A percentile compares a stretch with the other conserved stretches of the same genome.
phyloP scores from a whole-genome alignment of 805 yeast species.

The Sugiyamaella marilandica region DNA sequence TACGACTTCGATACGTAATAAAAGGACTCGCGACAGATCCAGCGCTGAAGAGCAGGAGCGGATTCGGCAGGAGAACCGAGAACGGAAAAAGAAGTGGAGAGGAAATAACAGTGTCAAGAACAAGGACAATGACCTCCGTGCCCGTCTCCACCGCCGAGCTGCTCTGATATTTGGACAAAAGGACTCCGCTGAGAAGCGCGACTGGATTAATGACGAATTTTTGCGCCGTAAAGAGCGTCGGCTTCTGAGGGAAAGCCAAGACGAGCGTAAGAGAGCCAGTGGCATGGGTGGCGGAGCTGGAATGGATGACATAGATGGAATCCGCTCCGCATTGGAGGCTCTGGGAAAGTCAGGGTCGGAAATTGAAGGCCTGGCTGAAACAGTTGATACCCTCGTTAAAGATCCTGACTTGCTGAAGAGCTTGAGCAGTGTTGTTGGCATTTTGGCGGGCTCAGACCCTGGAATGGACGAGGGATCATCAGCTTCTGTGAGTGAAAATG shows the following conservation, averaged over 20 bases:
- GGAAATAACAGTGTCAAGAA: slow-evolving; percentile 74
- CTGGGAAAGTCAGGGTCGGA: slow-evolving; percentile 23
- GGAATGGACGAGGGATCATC: background rate
- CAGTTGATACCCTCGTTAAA: slow-evolving; percentile 24
- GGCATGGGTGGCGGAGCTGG: background rate
- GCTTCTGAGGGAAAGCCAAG: slow-evolving; percentile 35
- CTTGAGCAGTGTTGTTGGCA: slow-evolving; percentile 20
- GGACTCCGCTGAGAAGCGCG: slow-evolving; percentile 47
- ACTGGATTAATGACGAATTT: slow-evolving; percentile 77
- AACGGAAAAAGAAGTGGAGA: slow-evolving; percentile 79
- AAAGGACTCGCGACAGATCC: slow-evolving; percentile 9
- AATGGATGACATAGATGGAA: background rate
- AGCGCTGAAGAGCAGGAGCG: slow-evolving; percentile 46
- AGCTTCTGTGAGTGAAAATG: background rate
- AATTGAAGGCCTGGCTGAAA: slow-evolving; percentile 23
- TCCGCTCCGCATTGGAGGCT: slow-evolving; percentile 24
- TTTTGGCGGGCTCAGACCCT: slow-evolving; percentile 2
- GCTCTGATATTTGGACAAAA: slow-evolving; percentile 56
- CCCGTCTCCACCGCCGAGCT: slow-evolving; percentile 74
- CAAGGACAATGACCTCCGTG: slow-evolving; percentile 80
- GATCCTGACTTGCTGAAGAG: slow-evolving; percentile 26
- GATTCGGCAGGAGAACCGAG: slow-evolving; percentile 63
- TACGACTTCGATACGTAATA: background rate
- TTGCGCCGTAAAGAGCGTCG: slow-evolving; percentile 59
- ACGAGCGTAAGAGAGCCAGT: background rate